These are phyloP conservation scores for Monoraphidium neglectum DNA, from an alignment of 139 green algal genomes.

Conservation along the genomic window DNA sequence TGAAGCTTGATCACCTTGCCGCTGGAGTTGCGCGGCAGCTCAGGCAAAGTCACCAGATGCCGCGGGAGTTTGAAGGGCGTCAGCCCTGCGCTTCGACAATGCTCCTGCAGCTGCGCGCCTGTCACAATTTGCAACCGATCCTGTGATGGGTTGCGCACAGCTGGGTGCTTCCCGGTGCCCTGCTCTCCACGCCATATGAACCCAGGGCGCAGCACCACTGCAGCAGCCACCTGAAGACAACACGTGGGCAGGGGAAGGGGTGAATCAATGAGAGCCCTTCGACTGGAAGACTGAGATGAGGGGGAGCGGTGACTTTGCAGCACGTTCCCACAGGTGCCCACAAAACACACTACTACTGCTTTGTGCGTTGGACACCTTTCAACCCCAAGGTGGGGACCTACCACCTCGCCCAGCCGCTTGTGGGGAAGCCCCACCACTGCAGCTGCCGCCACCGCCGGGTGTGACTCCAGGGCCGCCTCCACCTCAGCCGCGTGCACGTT, in stretches of 20 bases:
- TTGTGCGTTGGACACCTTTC: neutral
- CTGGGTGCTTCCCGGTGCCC: too few species aligned
- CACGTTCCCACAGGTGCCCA: neutral
- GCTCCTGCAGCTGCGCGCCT: conserved; percentile 42
- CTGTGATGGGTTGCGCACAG: neutral
- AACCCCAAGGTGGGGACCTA: too few species aligned
- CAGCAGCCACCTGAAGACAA: conserved; percentile 41
- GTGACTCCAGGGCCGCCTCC: conserved; percentile 51
- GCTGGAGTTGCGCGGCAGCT: conserved; percentile 60
- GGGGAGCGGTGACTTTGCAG: neutral
- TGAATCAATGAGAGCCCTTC: too few species aligned
- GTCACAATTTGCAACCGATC: neutral
- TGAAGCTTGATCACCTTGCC: conserved; percentile 79
- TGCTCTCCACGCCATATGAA: neutral
- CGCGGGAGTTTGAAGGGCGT: conserved; percentile 73
- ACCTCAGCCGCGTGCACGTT: conserved; percentile 85
- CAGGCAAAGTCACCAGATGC: conserved; percentile 7
- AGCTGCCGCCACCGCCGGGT: conserved; percentile 64
- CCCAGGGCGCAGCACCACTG: conserved; percentile 56
- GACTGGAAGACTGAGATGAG: too few species aligned
- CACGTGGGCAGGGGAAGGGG: too few species aligned
- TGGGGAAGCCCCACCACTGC: conserved; percentile 85
- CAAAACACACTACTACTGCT: neutral
- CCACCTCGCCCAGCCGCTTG: conserved; percentile 72
- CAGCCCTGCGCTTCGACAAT: conserved; percentile 53